These are phyloP conservation scores for Penicillium sp. DNA, from an alignment of 2,329 filamentous ascomycete genomes.

Conservation along the genomic window DNA sequence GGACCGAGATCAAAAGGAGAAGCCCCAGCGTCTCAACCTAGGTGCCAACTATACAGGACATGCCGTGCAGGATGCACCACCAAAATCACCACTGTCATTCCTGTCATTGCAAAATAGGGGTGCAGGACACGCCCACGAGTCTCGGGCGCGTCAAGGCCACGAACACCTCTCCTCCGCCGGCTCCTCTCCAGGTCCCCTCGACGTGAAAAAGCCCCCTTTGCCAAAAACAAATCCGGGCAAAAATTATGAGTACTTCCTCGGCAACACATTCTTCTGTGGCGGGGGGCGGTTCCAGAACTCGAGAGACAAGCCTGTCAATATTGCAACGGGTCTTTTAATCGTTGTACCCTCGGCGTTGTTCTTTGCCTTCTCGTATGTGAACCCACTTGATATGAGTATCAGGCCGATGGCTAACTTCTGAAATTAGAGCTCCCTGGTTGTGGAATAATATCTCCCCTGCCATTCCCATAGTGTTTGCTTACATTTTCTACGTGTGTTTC, in stretches of 20 bases:
- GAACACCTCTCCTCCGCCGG: constrained; percentile 81
- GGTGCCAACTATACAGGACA: constrained; percentile 58
- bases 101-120: constrained; percentile 60
- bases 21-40: constrained; percentile 53
- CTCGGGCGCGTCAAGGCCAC: constrained; percentile 72
- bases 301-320: constrained; percentile 80
- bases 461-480: constrained; percentile 84
- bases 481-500: constrained; percentile 84
- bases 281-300: constrained; percentile 87
- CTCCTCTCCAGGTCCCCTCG: constrained; percentile 66
- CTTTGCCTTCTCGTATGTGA: constrained; percentile 65
- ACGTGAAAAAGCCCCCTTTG: constrained; percentile 42
- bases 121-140: constrained; percentile 51
- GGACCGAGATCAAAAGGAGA: constrained; percentile 44
- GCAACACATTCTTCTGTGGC: constrained; percentile 86
- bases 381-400: constrained; percentile 14
- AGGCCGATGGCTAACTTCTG: constrained; percentile 22
- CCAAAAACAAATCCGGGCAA: constrained; percentile 53
- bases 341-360: constrained; percentile 77
- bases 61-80: constrained; percentile 56
- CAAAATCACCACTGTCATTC: constrained; percentile 73
- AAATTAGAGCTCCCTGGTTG: constrained; percentile 64
- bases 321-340: constrained; percentile 79
- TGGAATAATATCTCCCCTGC: constrained; percentile 86
- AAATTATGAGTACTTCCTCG: constrained; percentile 90